These are phyloP conservation scores for Lipomyces oligophaga DNA, from an alignment of 805 yeast genomes.

Conservation along the genomic window DNA sequence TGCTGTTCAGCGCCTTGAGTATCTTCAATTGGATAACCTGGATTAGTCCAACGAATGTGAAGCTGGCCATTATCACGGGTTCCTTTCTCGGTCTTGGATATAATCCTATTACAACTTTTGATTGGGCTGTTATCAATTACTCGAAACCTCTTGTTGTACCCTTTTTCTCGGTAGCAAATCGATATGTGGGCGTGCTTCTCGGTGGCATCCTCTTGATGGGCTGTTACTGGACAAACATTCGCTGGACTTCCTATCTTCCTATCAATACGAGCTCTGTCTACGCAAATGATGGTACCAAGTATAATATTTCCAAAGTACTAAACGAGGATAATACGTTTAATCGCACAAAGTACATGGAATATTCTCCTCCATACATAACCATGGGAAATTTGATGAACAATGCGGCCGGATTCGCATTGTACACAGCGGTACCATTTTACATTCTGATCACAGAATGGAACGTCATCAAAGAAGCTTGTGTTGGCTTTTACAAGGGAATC, in stretches of 20 bases:
- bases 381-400: conserved; percentile 60
- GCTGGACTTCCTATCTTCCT: conserved; percentile 42
- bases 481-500: conserved; percentile 3
- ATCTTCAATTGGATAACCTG: conserved; percentile 58
- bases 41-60: conserved; percentile 54
- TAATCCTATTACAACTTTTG: conserved; percentile 59
- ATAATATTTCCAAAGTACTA: conserved; percentile 47
- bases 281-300: conserved; percentile 50
- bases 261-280: conserved; percentile 49
- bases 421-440: conserved; percentile 54
- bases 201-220: conserved; percentile 37
- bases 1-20: conserved; percentile 55
- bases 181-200: conserved; percentile 37
- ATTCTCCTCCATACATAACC: conserved; percentile 63
- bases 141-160: conserved; percentile 53
- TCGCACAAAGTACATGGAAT: conserved; percentile 45
- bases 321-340: conserved; percentile 47
- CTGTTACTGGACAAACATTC: conserved; percentile 38
- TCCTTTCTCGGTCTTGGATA: conserved; percentile 58
- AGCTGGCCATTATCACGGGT: conserved; percentile 63
- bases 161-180: conserved; percentile 48
- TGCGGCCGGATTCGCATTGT: conserved; percentile 54
- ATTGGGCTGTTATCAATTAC: conserved; percentile 54
- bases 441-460: conserved; percentile 19
- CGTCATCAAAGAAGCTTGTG: conserved; percentile 4